These are phyloP conservation scores for Fusarium globosum DNA, from an alignment of 2,329 filamentous ascomycete genomes.

Conservation along the genomic window DNA sequence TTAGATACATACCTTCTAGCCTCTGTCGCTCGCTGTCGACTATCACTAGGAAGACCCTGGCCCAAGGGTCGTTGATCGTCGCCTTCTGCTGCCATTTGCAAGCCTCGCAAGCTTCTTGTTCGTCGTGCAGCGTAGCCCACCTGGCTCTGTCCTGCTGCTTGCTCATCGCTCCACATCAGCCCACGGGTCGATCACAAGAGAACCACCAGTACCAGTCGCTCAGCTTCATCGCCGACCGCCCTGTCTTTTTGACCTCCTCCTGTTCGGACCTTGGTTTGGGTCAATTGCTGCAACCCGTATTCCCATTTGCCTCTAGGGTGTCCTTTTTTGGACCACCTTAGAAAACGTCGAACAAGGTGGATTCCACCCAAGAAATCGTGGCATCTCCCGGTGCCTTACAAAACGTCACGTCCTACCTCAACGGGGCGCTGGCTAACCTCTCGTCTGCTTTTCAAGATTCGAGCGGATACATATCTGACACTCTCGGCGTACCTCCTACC, in stretches of 20 bases:
- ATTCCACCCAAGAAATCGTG: constrained; percentile 67
- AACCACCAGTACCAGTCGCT: constrained; percentile 38
- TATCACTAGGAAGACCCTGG: constrained; percentile 40
- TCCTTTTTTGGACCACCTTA: constrained; percentile 52
- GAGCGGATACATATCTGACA: constrained; percentile 63
- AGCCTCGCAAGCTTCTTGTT: constrained; percentile 29
- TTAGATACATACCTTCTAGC: constrained; percentile 20
- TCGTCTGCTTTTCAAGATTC: constrained; percentile 60
- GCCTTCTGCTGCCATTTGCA: constrained; percentile 37
- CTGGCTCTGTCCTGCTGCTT: constrained; percentile 26
- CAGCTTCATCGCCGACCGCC: constrained; percentile 38
- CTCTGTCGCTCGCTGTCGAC: not conserved
- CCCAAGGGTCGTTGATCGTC: constrained; percentile 42
- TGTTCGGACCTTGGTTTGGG: constrained; percentile 34
- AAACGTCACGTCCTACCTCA: constrained; percentile 69
- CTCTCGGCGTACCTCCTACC: constrained; percentile 60
- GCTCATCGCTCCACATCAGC: constrained; percentile 45
- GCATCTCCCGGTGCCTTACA: constrained; percentile 73
- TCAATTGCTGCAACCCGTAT: constrained; percentile 38
- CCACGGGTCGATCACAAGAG: constrained; percentile 43
- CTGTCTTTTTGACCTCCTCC: constrained; percentile 33
- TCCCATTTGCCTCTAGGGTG: constrained; percentile 47
- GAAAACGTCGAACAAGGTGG: constrained; percentile 65
- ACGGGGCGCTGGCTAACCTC: constrained; percentile 62
- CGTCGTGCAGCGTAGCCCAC: constrained; percentile 32